Conservation (phyloP, 305 asterid species). For the Fraxinus velutina region DNA sequence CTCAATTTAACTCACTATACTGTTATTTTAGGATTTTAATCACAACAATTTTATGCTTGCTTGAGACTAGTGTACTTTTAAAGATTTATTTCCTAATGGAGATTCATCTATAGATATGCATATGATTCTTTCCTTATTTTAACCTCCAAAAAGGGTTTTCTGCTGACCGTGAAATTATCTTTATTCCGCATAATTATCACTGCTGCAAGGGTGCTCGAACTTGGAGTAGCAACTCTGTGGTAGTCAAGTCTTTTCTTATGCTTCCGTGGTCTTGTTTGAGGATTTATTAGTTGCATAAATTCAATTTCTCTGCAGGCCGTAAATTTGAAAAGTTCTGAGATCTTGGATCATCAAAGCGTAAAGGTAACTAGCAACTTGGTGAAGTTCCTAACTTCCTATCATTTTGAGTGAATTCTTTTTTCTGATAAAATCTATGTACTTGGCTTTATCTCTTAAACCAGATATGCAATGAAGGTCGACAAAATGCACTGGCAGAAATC, state of each 20-base stretch:
- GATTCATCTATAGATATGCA: conserved; percentile 5
- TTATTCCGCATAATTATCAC: background rate
- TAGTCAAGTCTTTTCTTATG: background rate
- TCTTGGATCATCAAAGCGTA: conserved; percentile 64
- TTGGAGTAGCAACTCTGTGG: background rate
- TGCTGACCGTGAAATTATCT: background rate
- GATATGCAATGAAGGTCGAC: conserved; percentile 89
- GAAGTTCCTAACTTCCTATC: too few species aligned
- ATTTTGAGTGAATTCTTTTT: conserved; percentile 12
- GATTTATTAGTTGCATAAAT: conserved; percentile 24
- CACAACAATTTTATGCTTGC: background rate
- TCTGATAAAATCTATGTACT: conserved; percentile 22
- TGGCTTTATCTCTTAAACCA: conserved; percentile 31
- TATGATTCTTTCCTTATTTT: background rate
- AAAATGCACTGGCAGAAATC: conserved; percentile 80
- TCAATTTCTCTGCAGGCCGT: conserved; percentile 70
- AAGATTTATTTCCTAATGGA: background rate
- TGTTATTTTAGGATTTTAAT: background rate
- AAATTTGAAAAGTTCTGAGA: conserved; percentile 79
- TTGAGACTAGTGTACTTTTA: conserved; percentile 7
- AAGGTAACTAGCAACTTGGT: conserved; percentile 42
- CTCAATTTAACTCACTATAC: background rate
- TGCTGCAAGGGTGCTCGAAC: background rate
- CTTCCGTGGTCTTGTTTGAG: background rate
- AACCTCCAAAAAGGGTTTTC: background rate